phyloP scores from a whole-genome alignment of 345 rosid genomes.

The Lepidium africanum region DNA sequence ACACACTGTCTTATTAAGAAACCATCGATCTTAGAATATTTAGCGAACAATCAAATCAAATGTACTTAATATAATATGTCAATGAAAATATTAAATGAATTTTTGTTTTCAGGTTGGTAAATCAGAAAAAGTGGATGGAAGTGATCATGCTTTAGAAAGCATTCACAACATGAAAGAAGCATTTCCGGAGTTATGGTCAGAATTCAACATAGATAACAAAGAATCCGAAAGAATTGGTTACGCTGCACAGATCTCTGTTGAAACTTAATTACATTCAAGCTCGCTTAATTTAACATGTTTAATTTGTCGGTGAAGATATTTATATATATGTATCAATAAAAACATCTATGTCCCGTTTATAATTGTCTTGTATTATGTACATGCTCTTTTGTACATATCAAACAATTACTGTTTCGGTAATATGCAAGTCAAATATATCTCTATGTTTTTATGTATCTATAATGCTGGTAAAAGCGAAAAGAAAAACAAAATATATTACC shows the following conservation, averaged over 20 bases:
- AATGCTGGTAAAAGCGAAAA: too few species aligned
- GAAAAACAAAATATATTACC: too few species aligned
- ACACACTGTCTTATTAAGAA: too few species aligned
- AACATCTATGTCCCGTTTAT: too few species aligned
- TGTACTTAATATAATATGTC: too few species aligned
- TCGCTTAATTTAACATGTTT: not conserved
- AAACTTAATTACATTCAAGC: conserved; percentile 25
- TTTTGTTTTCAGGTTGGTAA: conserved; percentile 51
- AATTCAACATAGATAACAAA: conserved; percentile 21
- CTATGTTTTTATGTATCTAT: too few species aligned
- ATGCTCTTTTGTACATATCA: too few species aligned
- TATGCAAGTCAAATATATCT: too few species aligned
- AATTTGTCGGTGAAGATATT: not conserved
- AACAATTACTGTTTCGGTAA: too few species aligned
- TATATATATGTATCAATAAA: not conserved
- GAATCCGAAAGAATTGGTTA: conserved; percentile 34
- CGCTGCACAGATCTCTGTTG: conserved; percentile 39
- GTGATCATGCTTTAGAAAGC: conserved; percentile 71
- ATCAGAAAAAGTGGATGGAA: conserved; percentile 51
- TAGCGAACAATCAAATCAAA: too few species aligned
- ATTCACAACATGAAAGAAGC: conserved; percentile 81
- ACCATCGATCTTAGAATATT: too few species aligned
- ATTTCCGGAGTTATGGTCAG: conserved; percentile 64
- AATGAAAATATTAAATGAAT: not conserved
- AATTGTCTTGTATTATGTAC: too few species aligned